Evolutionary conservation across 2,329 filamentous ascomycete genomes (phyloP).

Genomic region (Penicillium sp.): DNA sequence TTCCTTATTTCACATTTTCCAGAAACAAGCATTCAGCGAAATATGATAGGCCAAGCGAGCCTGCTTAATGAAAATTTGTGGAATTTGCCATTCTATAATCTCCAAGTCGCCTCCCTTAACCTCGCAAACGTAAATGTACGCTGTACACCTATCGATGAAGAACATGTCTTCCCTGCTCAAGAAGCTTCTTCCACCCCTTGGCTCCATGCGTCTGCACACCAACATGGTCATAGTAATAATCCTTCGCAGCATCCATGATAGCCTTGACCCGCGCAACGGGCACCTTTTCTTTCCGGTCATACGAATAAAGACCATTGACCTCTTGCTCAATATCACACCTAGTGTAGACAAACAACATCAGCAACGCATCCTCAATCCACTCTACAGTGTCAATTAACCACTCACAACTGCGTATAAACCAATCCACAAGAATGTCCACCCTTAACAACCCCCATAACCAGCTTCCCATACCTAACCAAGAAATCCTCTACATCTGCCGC

Average conservation of each 20-base stretch:
- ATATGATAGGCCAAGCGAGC: neutral
- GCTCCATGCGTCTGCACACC: constrained; percentile 14
- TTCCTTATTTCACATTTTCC: neutral
- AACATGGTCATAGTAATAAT: constrained; percentile 45
- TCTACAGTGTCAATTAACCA: constrained; percentile 4
- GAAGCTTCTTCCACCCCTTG: constrained; percentile 18
- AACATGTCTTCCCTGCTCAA: constrained; percentile 14
- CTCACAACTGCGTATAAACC: constrained; percentile 66
- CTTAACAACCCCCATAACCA: constrained; percentile 59
- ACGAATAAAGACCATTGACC: constrained; percentile 66
- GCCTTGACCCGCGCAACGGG: constrained; percentile 57
- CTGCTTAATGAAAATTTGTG: neutral
- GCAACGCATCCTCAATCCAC: neutral
- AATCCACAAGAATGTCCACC: constrained; percentile 61
- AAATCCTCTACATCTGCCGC: constrained; percentile 61
- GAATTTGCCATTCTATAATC: neutral
- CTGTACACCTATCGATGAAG: constrained; percentile 5
- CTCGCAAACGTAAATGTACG: neutral
- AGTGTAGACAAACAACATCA: neutral
- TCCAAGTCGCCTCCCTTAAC: neutral
- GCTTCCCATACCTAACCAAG: constrained; percentile 56
- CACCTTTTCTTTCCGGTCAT: constrained; percentile 61
- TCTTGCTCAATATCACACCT: constrained; percentile 64
- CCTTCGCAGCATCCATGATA: constrained; percentile 56
- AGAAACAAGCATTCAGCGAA: constrained; percentile 11